These are phyloP conservation scores for Urochloa ruziziensis DNA, from an alignment of 176 grass and related monocot species.

Conservation along the genomic window DNA sequence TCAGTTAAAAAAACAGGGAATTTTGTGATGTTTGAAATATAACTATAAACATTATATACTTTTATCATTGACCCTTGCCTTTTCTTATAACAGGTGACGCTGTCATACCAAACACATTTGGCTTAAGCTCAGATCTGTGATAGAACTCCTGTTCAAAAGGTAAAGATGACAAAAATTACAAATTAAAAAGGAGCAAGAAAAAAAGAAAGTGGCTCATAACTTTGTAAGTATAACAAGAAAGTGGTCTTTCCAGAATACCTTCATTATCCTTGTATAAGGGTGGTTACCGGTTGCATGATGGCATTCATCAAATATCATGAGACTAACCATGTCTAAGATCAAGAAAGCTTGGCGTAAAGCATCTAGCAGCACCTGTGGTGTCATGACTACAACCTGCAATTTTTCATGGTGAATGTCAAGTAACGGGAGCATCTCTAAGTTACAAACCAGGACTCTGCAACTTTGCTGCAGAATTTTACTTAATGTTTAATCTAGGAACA, in stretches of 20 bases:
- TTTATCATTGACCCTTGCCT: constrained; percentile 39
- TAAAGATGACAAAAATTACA: constrained; percentile 22
- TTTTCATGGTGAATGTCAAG: constrained; percentile 15
- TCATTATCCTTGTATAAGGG: constrained; percentile 89
- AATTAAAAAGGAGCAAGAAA: constrained; percentile 7
- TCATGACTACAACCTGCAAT: constrained; percentile 91
- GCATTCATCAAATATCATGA: constrained; percentile 92
- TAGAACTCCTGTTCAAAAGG: constrained; percentile 77
- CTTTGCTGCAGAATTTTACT: background rate
- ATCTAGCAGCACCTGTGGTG: constrained; percentile 77
- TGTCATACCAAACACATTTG: constrained; percentile 84
- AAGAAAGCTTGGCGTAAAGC: constrained; percentile 82
- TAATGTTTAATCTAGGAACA: background rate
- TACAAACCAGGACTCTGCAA: background rate
- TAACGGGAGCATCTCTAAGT: background rate
- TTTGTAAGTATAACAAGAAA: constrained; percentile 16
- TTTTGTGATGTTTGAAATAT: background rate
- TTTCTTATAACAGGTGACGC: constrained; percentile 86
- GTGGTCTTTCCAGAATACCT: constrained; percentile 53
- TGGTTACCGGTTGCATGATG: constrained; percentile 83
- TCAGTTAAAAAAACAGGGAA: background rate
- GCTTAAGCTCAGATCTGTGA: constrained; percentile 53
- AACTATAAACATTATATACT: background rate
- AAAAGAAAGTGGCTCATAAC: background rate
- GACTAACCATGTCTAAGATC: constrained; percentile 53